Conservation (phyloP, 2,329 filamentous ascomycete species). For the Ceratocystis diversiconidia region DNA sequence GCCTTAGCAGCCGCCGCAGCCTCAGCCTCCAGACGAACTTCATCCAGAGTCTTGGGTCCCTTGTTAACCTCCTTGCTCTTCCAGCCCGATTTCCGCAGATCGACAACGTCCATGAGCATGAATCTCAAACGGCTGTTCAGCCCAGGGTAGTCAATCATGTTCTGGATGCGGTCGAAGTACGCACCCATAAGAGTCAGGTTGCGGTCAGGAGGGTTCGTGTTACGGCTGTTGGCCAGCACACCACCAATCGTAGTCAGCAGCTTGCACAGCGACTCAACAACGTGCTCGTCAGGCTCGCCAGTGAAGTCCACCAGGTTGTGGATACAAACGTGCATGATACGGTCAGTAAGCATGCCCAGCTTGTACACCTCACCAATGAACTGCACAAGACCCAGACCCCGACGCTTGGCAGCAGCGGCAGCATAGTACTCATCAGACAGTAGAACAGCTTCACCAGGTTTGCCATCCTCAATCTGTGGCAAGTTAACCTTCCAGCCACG, state of each 20-base stretch:
- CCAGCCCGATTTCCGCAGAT: slow-evolving; percentile 69
- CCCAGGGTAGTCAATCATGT: slow-evolving; percentile 64
- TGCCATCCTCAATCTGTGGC: slow-evolving; percentile 39
- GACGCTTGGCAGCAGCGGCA: slow-evolving; percentile 85
- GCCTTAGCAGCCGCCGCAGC: slow-evolving; percentile 69
- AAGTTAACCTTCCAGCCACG: slow-evolving; percentile 89
- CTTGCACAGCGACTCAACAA: slow-evolving; percentile 90
- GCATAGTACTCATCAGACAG: slow-evolving; percentile 94
- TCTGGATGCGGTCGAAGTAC: slow-evolving; percentile 81
- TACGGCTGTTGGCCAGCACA: slow-evolving; percentile 69
- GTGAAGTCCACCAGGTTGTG: slow-evolving; percentile 93
- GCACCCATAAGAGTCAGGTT: slow-evolving; percentile 61
- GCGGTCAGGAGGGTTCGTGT: slow-evolving; percentile 21
- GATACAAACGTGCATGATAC: slow-evolving; percentile 99
- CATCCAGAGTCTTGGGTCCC: slow-evolving; percentile 89
- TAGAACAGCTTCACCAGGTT: slow-evolving; percentile 54
- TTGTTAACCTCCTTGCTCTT: slow-evolving; percentile 78
- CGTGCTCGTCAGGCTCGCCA: slow-evolving; percentile 82
- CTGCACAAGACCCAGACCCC: slow-evolving; percentile 92
- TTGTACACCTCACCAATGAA: slow-evolving; percentile 99
- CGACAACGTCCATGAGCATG: slow-evolving; percentile 91
- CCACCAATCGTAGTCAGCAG: slow-evolving; percentile 80
- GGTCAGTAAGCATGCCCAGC: slow-evolving; percentile 92
- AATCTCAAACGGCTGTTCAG: slow-evolving; percentile 81
- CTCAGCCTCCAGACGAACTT: slow-evolving; percentile 73